Base-by-base conservation (phyloP, 805 yeast genomes). In the Starmerella bombi region DNA sequence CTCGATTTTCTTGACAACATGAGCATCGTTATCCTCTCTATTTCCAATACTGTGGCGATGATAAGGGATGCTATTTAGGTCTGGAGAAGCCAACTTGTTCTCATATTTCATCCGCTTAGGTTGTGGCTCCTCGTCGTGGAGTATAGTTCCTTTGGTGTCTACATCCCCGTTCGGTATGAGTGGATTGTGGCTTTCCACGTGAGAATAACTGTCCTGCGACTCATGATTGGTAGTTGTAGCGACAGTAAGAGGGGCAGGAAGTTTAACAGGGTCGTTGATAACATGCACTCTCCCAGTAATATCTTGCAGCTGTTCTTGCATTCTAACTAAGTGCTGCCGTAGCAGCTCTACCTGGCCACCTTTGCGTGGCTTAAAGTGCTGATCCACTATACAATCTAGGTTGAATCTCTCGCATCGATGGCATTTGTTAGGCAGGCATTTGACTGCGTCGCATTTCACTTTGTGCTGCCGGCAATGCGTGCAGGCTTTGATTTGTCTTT, bases 391-490 rank as follows among this genome's bases (percentile, higher is more conserved):
- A 63, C 96, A 86, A 42, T 69, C 70, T 29, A 84, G 64, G 2
- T 75, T 77, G 81, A 81, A 79, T 54, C 80, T 69, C 39, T 74
- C 77, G 61, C 96, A 86, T 45, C 94, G 61, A 15, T 79, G 71
- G 58, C 96, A 86, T 0, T 94, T 80, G 5, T 66, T 64, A 0
- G 95, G 95, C 50, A 71, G 80, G 47, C 77, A 74, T 18, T 80
- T 86, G 3, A 83, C 72, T 1, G 96, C 96, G 56, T 86, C 83
- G 61, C 96, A 86, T 56, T 80, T 80, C 58, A 86, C 84, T 60
- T 86, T 86, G 59, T 85, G 95, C 57, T 86, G 95, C 38, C 96
- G 73, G 56, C 96, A 86, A 57, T 84, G 91, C 0, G 94, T 82
- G 57, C 96, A 86, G 3, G 94, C 80, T 0, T 94, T 83, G 1